Evolutionary conservation across 1,284 basidiomycete species (phyloP), one percentile per base, ranked within the genome.

Genomic region (Cutaneotrichosporon dermatis): DNA sequence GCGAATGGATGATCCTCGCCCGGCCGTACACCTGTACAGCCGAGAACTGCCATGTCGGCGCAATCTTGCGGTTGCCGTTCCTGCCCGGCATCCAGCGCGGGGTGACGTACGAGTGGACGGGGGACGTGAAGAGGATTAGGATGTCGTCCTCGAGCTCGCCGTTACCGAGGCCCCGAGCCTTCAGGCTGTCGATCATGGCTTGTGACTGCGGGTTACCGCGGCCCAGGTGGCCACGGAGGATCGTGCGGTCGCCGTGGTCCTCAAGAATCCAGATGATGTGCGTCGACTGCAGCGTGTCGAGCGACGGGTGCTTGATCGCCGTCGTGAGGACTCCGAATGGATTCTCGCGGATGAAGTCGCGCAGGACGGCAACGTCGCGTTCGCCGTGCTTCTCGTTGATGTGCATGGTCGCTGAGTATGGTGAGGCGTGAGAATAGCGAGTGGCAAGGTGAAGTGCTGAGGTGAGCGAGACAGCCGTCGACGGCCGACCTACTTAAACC

Each of bases 231-330:
- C 64, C 75, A 11, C 72, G 56, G 0, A 78, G 61, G 3, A 57
- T 42, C 12, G 54, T 46, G 8, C 45, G 44, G 40, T 16, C 42
- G 6, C 34, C 9, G 35, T 8, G 5, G 8, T 34, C 40, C 43
- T 79, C 76, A n/a, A 81, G 70, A 12, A 80, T 63, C 65, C 74
- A 81, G 1, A 80, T 80, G 57, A 80, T 76, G 60, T 81, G 80
- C 9, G 73, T 74, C 16, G 75, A 72, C 60, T 81, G 79, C 35
- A 81, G 60, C 34, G 72, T 70, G 6, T 77, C 63, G 43, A 67
- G 51, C 4, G 48, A 49, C 3, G 76, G 57, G 16, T 73, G 69
- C 0, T 69, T 60, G 60, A 80, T 74, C 3, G 77, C 68, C 7
- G 79, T 79, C 12, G 78, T 79, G 58, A 81, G 65, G 13, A 79